Evolutionary conservation across 2,329 filamentous ascomycete genomes (phyloP), one percentile per base, ranked within the genome.

Genomic region (Acrocalymma vagum): DNA sequence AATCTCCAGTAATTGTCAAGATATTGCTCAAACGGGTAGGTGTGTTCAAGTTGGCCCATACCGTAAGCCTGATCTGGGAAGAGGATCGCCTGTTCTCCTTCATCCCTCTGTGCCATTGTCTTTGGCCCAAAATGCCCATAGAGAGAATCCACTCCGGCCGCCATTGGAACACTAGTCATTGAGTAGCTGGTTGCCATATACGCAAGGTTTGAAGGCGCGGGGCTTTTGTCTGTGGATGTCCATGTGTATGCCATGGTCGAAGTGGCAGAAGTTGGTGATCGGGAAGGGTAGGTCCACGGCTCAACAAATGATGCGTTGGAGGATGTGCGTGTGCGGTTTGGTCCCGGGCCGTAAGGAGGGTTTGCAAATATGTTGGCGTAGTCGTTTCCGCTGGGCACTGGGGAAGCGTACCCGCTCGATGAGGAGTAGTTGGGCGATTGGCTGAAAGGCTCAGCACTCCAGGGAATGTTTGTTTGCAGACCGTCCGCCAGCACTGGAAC

Each of bases 1-100:
- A 63, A 60, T 48, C 62, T 68, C 73, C 73, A 77, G 62, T 70
- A 77, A 54, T 69, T 66, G 43, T 71, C 62, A 48, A 76, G 63
- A 63, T 71, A 73, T 47, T 70, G 62, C 39, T 71, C 57, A 62
- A 57, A 69, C 31, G 61, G 57, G 45, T 62, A 60, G 43, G 52
- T 58, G 52, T 63, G 46, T 42, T 55, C 45, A 35, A 61, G 39
- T 55, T 62, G 60, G 58, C 58, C 60, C 67, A 67, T 69, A 67
- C 65, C 67, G 55, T 68, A 68, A 48, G 56, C 52, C 48, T 69
- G 57, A 26, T 63, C 57, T 39, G 63, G 58, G 43, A 69, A 71
- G 48, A 71, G 56, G 23, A 65, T 48, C 26, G 40, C 40, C 21
- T 59, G 58, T 45, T 71, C 67, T 44, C 69, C 63, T 36, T 65